These are phyloP conservation scores for Sungouiella thailandica DNA, from an alignment of 805 yeast species.

Conservation along the genomic window DNA sequence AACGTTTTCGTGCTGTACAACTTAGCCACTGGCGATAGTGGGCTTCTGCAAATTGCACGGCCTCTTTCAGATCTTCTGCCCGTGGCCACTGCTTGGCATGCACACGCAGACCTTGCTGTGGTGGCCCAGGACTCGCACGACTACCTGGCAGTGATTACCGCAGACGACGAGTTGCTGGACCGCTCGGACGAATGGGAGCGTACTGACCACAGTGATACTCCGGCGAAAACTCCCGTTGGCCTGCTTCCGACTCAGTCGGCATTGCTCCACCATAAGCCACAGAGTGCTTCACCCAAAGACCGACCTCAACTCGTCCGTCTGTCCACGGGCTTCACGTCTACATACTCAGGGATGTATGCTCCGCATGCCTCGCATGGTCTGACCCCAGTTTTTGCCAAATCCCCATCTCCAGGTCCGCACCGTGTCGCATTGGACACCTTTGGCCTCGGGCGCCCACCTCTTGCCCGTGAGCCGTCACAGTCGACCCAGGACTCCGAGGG, in stretches of 20 bases:
- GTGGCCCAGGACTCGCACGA: constrained; percentile 39
- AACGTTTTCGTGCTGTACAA: constrained; percentile 34
- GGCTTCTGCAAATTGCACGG: constrained; percentile 23
- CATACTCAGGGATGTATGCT: too few relatives aligned
- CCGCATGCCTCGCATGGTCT: too few relatives aligned
- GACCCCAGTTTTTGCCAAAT: too few relatives aligned
- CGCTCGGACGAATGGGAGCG: not conserved
- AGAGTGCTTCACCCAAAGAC: constrained; percentile 1
- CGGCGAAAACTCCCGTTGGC: not conserved
- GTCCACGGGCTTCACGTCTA: constrained; percentile 9
- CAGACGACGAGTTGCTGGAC: not conserved
- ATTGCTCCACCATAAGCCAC: not conserved
- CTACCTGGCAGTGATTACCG: not conserved
- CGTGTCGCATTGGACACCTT: constrained; percentile 7
- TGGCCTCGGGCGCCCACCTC: constrained; percentile 20
- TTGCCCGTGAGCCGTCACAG: constrained; percentile 30
- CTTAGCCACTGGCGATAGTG: constrained; percentile 18
- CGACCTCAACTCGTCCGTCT: constrained; percentile 1
- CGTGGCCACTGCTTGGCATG: constrained; percentile 56
- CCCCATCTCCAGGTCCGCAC: constrained; percentile 16
- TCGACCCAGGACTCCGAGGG: constrained; percentile 29
- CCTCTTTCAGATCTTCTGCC: constrained; percentile 48
- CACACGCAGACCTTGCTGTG: constrained; percentile 45
- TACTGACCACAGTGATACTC: not conserved
- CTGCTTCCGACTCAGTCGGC: not conserved